Conservation (phyloP, 1,284 basidiomycete genomes). For the Mycosarcoma maydis region DNA sequence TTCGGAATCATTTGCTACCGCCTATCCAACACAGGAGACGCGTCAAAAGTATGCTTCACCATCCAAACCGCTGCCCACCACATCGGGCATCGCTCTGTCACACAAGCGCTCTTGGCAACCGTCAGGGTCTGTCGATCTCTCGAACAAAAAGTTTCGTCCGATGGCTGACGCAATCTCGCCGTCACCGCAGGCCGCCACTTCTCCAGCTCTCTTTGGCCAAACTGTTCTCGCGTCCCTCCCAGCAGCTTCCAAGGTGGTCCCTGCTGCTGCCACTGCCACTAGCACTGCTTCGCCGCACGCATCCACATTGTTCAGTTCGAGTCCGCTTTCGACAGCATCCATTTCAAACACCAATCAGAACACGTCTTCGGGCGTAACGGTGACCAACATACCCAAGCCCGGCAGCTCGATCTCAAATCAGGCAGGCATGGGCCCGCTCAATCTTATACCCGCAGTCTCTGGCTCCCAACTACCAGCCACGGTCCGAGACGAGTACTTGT, state of each 20-base stretch:
- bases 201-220: slow-evolving; percentile 7
- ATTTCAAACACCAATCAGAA: too few relatives aligned
- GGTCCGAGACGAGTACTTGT: slow-evolving; percentile 32
- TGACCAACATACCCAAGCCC: slow-evolving; percentile 43
- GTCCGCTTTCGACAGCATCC: too few relatives aligned
- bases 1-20: slow-evolving; percentile 46
- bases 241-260: not conserved
- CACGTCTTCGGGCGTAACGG: slow-evolving; percentile 24
- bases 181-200: slow-evolving; percentile 1
- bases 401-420: slow-evolving; percentile 43
- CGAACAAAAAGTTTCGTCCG: slow-evolving; percentile 32
- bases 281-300: slow-evolving; percentile 4
- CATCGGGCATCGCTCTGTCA: slow-evolving; percentile 6
- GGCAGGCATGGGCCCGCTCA: slow-evolving; percentile 26
- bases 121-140: slow-evolving; percentile 19
- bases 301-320: slow-evolving; percentile 4
- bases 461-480: slow-evolving; percentile 19
- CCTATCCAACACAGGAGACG: slow-evolving; percentile 48
- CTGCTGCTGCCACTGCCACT: not conserved
- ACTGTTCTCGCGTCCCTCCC: slow-evolving; percentile 4
- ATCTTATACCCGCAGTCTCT: slow-evolving; percentile 36
- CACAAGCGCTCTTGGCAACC: slow-evolving; percentile 42
- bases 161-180: not conserved
- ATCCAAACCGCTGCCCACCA: slow-evolving; percentile 25
- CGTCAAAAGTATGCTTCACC: slow-evolving; percentile 52